Base-by-base conservation (phyloP, 1,139 yeast genomes). In the Geotrichum bryndzae region DNA sequence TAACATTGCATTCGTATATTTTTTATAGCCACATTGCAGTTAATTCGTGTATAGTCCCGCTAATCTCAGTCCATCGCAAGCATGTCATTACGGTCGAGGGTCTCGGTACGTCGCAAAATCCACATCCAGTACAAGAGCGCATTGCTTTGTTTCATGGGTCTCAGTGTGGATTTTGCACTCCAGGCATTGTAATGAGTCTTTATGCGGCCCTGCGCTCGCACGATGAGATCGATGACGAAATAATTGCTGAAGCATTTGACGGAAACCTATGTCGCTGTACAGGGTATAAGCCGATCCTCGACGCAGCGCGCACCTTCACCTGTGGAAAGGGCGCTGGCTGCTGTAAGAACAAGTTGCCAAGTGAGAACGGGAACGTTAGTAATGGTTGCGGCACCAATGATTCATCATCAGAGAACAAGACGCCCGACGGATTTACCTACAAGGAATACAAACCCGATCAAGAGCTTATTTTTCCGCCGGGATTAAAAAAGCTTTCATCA, bases 101-200 rank as follows among this genome's bases (percentile, higher is more conserved):
- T 8, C 70, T 79, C 29, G 82, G 82, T 3, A 66, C 70, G 13
- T 63, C 75, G 25, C 68, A 68, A 18, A 67, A 73, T 55, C 80
- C 80, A 3, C 82, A 79, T 66, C 80, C 82, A 0, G 78, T 77
- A 15, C 82, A 79, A 65, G 82, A 79, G 64, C 72, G 82, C 22
- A 77, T 79, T 45, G 82, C 81, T 13, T 72, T 76, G 58, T 76
- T 76, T 65, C 81, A 79, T 63, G 82, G 82, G n/a, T 77, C 82
- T 0, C 82, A 79, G 66, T 79, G 82, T 65, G 82, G 82, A 3
- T 79, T 78, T 65, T 79, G 82, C 64, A 79, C 82, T 5, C 82
- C 82, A 0, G 82, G 82, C 1, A 79, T 79, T 57, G 80, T 79
- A n/a, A 78, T 79, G 82, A 76, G 79, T 51, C 65, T 79, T 57